Evolutionary conservation across 208 protist genomes (phyloP).

Genomic region (Balamuthia mandrillaris): DNA sequence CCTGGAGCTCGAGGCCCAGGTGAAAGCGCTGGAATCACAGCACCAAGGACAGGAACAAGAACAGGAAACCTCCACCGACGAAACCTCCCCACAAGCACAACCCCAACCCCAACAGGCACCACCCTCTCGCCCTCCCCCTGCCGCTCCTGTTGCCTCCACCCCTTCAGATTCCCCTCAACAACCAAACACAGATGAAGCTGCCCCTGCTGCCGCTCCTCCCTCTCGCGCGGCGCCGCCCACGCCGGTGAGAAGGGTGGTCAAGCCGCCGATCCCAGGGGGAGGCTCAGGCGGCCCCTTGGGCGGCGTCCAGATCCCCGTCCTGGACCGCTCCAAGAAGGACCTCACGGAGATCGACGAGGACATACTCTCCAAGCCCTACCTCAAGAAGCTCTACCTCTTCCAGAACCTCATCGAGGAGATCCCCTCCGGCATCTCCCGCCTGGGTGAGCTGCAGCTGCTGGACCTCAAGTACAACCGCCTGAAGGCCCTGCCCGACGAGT

Average conservation of each 20-base stretch:
- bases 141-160: background rate
- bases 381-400: conserved; percentile 39
- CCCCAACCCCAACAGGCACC: background rate
- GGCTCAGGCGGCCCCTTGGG: background rate
- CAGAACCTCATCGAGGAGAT: conserved; percentile 16
- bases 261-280: background rate
- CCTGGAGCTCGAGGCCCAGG: background rate
- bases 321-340: conserved; percentile 38
- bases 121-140: background rate
- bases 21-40: background rate
- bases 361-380: conserved; percentile 14
- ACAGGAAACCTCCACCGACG: too few species aligned
- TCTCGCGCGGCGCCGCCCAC: background rate
- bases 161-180: background rate
- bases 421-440: background rate
- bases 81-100: background rate
- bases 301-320: background rate
- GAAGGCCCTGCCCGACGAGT: background rate
- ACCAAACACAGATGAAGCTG: background rate
- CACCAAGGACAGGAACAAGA: background rate
- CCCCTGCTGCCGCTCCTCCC: background rate
- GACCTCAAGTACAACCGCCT: conserved; percentile 38
- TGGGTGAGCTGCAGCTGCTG: conserved; percentile 6
- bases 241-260: background rate
- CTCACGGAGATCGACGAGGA: background rate